Percentiles rank a stretch among this genome's conserved stretches.
These are phyloP conservation scores for Ceratopteris richardii DNA, from an alignment of 75 land plant genomes.

Conservation along the genomic window DNA sequence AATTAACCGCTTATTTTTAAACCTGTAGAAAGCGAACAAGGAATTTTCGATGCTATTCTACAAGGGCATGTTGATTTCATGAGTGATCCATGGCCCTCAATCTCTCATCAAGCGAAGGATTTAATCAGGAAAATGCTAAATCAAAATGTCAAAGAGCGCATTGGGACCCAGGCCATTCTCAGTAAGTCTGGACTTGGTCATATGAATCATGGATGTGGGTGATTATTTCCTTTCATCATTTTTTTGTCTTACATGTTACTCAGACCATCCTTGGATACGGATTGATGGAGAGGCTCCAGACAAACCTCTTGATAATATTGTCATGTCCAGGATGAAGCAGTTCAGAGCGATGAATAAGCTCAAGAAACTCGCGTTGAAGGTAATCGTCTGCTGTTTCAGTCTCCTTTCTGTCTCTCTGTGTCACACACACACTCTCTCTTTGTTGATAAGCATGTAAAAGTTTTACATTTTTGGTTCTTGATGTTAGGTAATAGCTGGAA, in stretches of 20 bases:
- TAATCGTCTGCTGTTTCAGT: not conserved
- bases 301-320: conserved; percentile 65
- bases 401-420: not conserved
- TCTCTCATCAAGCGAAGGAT: conserved; percentile 47
- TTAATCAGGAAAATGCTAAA: conserved; percentile 46
- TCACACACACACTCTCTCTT: not conserved
- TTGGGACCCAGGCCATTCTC: conserved; percentile 22
- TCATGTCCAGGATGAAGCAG: conserved; percentile 57
- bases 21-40: conserved; percentile 40
- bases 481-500: conserved; percentile 33
- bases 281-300: conserved; percentile 76
- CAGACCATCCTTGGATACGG: conserved; percentile 59
- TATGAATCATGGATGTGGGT: too few species aligned
- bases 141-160: conserved; percentile 28
- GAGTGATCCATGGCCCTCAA: conserved; percentile 52
- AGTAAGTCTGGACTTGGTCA: not conserved
- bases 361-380: conserved; percentile 62
- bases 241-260: not conserved
- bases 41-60: conserved; percentile 45
- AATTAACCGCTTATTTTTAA: not conserved
- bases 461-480: too few species aligned
- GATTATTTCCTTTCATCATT: too few species aligned
- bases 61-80: conserved; percentile 34
- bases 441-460: too few species aligned
- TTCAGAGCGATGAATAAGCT: conserved; percentile 71